Evolutionary conservation across 257 asterid genomes (phyloP).

Genomic region (Solanum okadae): DNA sequence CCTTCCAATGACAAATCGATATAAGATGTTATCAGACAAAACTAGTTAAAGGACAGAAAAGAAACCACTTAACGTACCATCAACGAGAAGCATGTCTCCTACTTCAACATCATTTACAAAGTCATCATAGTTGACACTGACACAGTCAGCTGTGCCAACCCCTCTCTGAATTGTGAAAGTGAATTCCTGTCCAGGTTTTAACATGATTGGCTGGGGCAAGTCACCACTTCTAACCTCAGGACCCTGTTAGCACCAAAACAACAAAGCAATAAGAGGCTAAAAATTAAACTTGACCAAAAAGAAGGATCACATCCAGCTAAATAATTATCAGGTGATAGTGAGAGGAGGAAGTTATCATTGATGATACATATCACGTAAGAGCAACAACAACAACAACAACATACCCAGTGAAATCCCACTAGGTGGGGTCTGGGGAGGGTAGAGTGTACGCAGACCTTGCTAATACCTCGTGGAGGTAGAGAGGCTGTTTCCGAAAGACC

Average conservation of each 20-base stretch:
- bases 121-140: constrained; percentile 98
- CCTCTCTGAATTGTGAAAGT: constrained; percentile 95
- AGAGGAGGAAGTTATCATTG: neutral
- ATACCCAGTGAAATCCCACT: no score
- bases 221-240: constrained; percentile 99
- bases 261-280: neutral
- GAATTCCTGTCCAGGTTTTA: constrained; percentile 80
- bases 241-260: constrained; percentile 54
- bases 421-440: no score
- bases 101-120: constrained; percentile 91
- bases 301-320: neutral
- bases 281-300: neutral
- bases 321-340: neutral
- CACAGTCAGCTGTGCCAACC: constrained; percentile 82
- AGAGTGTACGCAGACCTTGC: no score
- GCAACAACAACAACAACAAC: no score
- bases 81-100: constrained; percentile 97
- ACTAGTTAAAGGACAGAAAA: neutral
- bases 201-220: constrained; percentile 84
- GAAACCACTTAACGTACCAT: constrained; percentile 39
- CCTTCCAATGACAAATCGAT: neutral
- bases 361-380: neutral
- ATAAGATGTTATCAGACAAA: neutral
- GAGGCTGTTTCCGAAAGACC: no score
- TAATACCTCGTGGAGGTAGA: no score